phyloP scores from a whole-genome alignment of 768 basidiomycete species.

The Leccinum longicurvipes region DNA sequence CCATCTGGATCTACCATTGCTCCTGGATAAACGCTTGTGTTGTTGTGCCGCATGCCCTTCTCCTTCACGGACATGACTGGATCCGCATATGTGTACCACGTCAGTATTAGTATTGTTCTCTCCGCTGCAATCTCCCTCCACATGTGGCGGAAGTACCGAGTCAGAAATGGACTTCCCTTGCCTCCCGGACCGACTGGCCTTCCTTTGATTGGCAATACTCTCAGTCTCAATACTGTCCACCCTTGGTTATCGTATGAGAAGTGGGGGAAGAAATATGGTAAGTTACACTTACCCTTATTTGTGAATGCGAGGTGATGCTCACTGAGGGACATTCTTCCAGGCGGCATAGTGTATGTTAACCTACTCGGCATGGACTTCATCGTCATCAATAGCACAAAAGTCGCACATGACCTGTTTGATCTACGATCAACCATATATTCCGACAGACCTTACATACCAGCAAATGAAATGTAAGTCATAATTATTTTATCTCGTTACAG shows the following conservation, averaged over 20 bases:
- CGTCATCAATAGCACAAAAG: constrained; percentile 20
- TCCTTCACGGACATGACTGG: not conserved
- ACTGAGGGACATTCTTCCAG: constrained; percentile 1
- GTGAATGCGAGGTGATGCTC: not conserved
- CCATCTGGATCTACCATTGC: not conserved
- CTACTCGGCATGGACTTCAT: constrained; percentile 29
- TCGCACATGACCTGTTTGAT: constrained; percentile 23
- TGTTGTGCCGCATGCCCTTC: not conserved
- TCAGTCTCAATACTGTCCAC: constrained; percentile 17
- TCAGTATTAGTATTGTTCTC: constrained; percentile 5
- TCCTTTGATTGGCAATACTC: constrained; percentile 26
- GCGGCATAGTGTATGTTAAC: constrained; percentile 24
- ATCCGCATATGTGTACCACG: not conserved
- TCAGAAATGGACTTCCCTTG: constrained; percentile 28
- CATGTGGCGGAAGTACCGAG: constrained; percentile 13
- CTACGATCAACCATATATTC: constrained; percentile 28
- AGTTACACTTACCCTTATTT: not conserved
- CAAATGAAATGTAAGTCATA: constrained; percentile 17
- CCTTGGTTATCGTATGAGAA: constrained; percentile 34
- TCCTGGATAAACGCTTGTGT: not conserved
- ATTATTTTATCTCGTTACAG: not conserved
- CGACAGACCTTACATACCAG: constrained; percentile 22
- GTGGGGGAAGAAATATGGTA: constrained; percentile 35
- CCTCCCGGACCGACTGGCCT: constrained; percentile 53
- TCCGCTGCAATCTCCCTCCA: constrained; percentile 3